Base-by-base conservation (phyloP, 225 moss, liverwort and hornwort species). In the Anthoceros angustus region DNA sequence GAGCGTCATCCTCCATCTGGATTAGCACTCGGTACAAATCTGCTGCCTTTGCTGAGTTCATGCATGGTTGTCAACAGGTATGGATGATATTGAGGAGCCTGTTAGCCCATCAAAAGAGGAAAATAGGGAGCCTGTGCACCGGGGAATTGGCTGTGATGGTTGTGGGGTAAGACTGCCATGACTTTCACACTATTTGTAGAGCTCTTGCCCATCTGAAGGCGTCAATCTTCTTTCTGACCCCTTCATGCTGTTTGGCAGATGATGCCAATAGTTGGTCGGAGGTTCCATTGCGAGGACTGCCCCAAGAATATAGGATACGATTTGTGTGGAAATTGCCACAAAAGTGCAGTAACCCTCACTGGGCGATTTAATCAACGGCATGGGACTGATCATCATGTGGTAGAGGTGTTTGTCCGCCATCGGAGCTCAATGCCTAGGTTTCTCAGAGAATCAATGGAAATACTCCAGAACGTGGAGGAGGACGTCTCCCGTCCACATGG, bases 361-460 rank as follows among this genome's bases (percentile, higher is more conserved):
- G 91, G 91, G n/a, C 69, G 91, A 55, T 92, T 88, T 38, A 86
- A 92, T 73, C 91, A 92, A 70, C 79, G 82, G 41, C 91, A 92
- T 39, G 81, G 77, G 6, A 62, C 62, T 2, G 71, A 80, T 63
- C 91, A 92, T 68, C 26, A 23, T 64, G 79, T 90, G 80, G 23
- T 66, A 43, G 90, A 90, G 75, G 40, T 77, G n/a, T 7, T 55
- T 55, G n/a, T 23, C 7, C n/a, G 55, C n/a, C 23, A 55, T 23
- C 55, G 55, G n/a, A 55, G 23, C 55, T 8, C 55, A 55, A 55
- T 55, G 8, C 55, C 55, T 8, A 55, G 55, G 55, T 20, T 55
- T 23, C 55, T 55, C 45, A 46, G 45, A 16, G 45, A 46, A 46
- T 46, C 45, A 16, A 46, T 46, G 45, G 45, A 46, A 16, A 16